These are phyloP conservation scores for Penicillium sumatraense DNA, from an alignment of 2,329 filamentous ascomycete genomes.

Conservation along the genomic window DNA sequence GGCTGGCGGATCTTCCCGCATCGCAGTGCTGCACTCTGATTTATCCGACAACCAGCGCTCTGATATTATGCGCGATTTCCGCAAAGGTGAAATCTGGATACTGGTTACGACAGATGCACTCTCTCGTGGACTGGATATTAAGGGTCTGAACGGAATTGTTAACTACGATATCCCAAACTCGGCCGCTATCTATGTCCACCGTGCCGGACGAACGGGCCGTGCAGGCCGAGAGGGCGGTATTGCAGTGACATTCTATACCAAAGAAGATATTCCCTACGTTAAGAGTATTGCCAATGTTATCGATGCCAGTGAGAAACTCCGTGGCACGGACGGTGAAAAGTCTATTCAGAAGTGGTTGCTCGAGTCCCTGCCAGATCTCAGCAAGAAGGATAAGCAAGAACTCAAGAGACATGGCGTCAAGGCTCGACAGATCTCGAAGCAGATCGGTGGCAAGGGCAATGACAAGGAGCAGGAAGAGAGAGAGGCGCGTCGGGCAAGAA, in stretches of 20 bases:
- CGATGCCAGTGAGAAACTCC: conserved; percentile 75
- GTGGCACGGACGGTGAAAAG: conserved; percentile 54
- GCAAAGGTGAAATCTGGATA: conserved; percentile 92
- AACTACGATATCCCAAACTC: conserved; percentile 98
- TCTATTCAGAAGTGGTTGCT: conserved; percentile 84
- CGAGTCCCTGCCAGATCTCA: conserved; percentile 80
- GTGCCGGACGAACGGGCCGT: conserved; percentile 86
- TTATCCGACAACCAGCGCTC: conserved; percentile 77
- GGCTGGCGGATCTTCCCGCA: conserved; percentile 80
- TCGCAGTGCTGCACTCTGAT: conserved; percentile 88
- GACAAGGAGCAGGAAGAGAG: conserved; percentile 52
- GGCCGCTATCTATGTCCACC: conserved; percentile 87
- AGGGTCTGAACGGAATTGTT: conserved; percentile 91
- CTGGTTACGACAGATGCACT: conserved; percentile 95
- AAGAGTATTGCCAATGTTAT: conserved; percentile 95
- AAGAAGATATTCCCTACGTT: conserved; percentile 88
- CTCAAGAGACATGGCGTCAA: conserved; percentile 83
- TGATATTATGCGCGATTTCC: conserved; percentile 84
- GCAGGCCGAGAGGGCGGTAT: conserved; percentile 86
- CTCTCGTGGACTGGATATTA: conserved; percentile 90
- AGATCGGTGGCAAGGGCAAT: conserved; percentile 39
- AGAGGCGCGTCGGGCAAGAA: conserved; percentile 57
- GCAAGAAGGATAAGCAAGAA: conserved; percentile 81
- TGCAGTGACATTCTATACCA: conserved; percentile 92
- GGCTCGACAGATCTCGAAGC: conserved; percentile 58